Base-by-base conservation (phyloP, 116 monocot genomes). In the Posidonia oceanica region DNA sequence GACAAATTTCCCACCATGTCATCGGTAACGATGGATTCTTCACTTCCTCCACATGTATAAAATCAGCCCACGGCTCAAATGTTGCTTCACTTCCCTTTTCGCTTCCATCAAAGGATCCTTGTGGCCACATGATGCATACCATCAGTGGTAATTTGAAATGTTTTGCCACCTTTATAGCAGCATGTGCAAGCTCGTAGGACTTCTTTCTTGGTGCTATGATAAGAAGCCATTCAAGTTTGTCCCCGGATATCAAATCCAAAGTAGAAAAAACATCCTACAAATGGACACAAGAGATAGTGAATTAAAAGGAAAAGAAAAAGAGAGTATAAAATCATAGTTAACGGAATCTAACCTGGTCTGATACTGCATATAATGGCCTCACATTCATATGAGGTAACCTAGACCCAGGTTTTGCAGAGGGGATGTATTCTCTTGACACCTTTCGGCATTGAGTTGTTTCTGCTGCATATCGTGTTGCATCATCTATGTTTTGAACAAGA, bases 1-100 rank as follows among this genome's bases (percentile, higher is more conserved):
- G 69, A 74, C 90, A 88, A 60, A 84, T 70, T 44, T 90, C 88
- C 93, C 93, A 93, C 98, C 93, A 98, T 52, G 97, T 91, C 20
- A 39, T 62, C 63, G 64, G 58, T 12, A 42, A 58, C 52, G 74
- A 36, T 18, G 67, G 5, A 22, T 39, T 69, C 52, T 37, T 74
- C 40, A 81, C 78, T 78, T 98, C 90, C 67, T 86, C 90, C 3
- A 88, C 82, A 72, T 98, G 88, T 51, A 98, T 41, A 68, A 72
- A 86, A 65, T 86, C 87, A 16, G 53, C 72, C 80, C 80, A 81
- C 4, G 98, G 83, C 15, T 73, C 68, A 37, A 87, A 59, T 48
- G 68, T 77, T 0, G 21, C 52, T 48, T 63, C 52, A 29, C 85
- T 87, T 61, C 75, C 37, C 39, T 18, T 77, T 59, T 48, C 60